A percentile compares a stretch with the other conserved stretches of the same genome.
Conservation (phyloP, 139 green algal species). For the Ettlia oleoabundans region DNA sequence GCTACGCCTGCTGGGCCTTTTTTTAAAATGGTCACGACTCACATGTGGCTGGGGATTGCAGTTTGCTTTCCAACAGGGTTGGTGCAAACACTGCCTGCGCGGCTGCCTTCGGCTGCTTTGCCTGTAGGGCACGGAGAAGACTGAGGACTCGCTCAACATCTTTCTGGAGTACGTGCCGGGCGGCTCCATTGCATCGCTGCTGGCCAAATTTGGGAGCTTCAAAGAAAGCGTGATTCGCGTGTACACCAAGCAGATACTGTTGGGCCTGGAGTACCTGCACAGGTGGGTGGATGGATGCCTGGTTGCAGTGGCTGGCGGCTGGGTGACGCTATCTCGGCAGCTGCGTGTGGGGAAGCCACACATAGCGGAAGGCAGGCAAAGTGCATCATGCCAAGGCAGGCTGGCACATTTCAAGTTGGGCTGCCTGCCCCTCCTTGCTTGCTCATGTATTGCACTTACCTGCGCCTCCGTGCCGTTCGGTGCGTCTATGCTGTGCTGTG, state of each 20-base stretch:
- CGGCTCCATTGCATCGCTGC: conserved; percentile 90
- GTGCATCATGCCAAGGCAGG: too few species aligned
- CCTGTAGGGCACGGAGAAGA: conserved; percentile 77
- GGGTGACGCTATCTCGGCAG: too few species aligned
- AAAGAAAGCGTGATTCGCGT: conserved; percentile 68
- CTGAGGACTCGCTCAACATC: conserved; percentile 86
- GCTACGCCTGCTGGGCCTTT: too few species aligned
- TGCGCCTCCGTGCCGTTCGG: too few species aligned
- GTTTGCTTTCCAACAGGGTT: too few species aligned
- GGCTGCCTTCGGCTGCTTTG: too few species aligned
- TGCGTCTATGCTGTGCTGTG: too few species aligned
- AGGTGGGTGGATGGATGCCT: background rate
- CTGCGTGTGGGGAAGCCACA: background rate
- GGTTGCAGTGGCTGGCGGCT: background rate
- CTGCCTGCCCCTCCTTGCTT: background rate
- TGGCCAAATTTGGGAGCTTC: conserved; percentile 86
- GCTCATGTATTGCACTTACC: background rate
- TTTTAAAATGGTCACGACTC: too few species aligned
- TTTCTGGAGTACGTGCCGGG: conserved; percentile 97
- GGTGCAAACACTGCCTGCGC: too few species aligned
- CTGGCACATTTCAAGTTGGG: too few species aligned
- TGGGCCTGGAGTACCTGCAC: conserved; percentile 95
- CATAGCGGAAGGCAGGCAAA: too few species aligned
- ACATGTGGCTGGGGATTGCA: too few species aligned
- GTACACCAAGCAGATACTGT: conserved; percentile 81